A percentile compares a stretch with the other conserved stretches of the same genome.
phyloP scores from a whole-genome alignment of 2,329 filamentous ascomycete species.

The Lasiodiplodia citricola region DNA sequence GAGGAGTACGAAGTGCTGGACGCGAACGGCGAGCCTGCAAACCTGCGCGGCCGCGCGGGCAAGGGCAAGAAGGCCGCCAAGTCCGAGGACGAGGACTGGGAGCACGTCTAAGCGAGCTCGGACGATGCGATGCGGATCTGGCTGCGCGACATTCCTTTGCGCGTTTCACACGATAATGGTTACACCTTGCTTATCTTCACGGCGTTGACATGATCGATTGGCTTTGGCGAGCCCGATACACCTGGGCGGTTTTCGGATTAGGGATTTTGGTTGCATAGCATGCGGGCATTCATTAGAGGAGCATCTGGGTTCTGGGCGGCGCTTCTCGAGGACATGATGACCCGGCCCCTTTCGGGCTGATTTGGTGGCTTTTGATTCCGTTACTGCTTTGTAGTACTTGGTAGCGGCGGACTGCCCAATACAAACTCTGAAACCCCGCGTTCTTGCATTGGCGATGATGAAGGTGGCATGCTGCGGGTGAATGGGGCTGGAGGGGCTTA shows the following conservation, averaged over 20 bases:
- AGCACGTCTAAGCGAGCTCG: conserved; percentile 42
- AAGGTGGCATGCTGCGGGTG: neutral
- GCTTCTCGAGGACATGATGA: conserved; percentile 29
- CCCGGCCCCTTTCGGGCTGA: conserved; percentile 7
- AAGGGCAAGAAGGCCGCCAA: conserved; percentile 36
- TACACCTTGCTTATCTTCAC: neutral
- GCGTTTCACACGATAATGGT: conserved; percentile 15
- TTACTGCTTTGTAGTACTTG: conserved; percentile 14
- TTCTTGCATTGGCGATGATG: conserved; percentile 4
- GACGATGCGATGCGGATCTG: neutral
- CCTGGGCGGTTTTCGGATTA: conserved; percentile 3
- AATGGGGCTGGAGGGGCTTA: conserved; percentile 5
- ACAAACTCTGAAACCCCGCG: conserved; percentile 20
- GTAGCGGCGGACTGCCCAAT: conserved; percentile 7
- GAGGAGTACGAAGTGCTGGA: conserved; percentile 64
- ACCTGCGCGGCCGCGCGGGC: conserved; percentile 35
- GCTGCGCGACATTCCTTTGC: conserved; percentile 21
- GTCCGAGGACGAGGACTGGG: conserved; percentile 47
- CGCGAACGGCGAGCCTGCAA: conserved; percentile 45
- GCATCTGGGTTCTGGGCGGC: conserved; percentile 23
- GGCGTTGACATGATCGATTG: conserved; percentile 5
- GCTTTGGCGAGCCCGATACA: neutral
- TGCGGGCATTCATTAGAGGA: conserved; percentile 28
- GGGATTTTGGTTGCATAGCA: conserved; percentile 18
- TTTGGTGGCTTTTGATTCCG: conserved; percentile 6